These are phyloP conservation scores for Cyberlindnera nakhonratchasimensis DNA, from an alignment of 805 yeast genomes.

Conservation along the genomic window DNA sequence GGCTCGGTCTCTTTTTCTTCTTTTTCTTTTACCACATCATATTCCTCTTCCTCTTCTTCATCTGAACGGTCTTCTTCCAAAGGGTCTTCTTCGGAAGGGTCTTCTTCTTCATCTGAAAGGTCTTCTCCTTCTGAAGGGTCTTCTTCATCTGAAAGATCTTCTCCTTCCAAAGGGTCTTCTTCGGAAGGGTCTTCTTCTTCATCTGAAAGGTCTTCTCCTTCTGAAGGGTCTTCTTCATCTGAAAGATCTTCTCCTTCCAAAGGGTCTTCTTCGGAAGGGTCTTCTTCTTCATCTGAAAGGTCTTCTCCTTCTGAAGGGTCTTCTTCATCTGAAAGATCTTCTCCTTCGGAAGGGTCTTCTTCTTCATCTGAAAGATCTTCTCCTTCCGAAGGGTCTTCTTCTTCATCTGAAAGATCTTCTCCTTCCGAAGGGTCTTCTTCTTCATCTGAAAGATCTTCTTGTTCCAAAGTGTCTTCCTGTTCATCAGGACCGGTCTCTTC, in stretches of 20 bases:
- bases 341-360: not conserved
- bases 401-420: not conserved
- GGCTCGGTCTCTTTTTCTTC: not conserved
- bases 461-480: not conserved
- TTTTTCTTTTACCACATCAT: not conserved
- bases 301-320: constrained; percentile 7
- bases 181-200: constrained; percentile 6
- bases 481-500: constrained; percentile 1
- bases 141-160: constrained; percentile 4
- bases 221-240: not conserved
- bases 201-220: not conserved
- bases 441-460: not conserved
- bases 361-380: not conserved
- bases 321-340: constrained; percentile 3
- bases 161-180: constrained; percentile 1
- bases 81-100: constrained; percentile 1
- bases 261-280: constrained; percentile 3
- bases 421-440: not conserved
- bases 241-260: constrained; percentile 1
- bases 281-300: constrained; percentile 1
- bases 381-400: not conserved
- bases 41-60: not conserved
- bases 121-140: constrained; percentile 7
- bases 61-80: constrained; percentile 1
- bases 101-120: constrained; percentile 5